Conservation (phyloP, 352 stramenopile genomes). For the Globisporangium megalacanthum region DNA sequence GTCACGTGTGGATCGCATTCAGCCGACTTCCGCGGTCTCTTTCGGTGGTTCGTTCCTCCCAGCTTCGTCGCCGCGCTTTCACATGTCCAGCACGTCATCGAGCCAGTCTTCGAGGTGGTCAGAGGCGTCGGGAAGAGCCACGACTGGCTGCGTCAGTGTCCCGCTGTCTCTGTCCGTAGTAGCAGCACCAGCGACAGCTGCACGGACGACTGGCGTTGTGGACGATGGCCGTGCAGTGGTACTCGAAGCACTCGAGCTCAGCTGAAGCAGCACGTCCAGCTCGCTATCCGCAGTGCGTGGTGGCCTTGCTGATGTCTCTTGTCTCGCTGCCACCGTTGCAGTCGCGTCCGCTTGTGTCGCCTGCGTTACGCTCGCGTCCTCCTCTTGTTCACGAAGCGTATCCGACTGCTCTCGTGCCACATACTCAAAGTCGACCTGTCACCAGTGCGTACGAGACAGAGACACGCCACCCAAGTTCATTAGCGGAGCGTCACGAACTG, state of each 20-base stretch:
- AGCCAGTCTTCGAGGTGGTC: conserved; percentile 68
- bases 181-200: not conserved
- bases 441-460: not conserved
- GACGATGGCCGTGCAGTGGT: not conserved
- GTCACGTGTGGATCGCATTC: too few relatives aligned
- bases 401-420: conserved; percentile 14
- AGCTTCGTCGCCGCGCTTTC: not conserved
- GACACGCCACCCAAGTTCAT: not conserved
- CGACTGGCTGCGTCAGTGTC: not conserved
- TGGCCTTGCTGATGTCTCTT: conserved; percentile 4
- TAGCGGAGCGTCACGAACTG: not conserved
- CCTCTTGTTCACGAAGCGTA: conserved; percentile 7
- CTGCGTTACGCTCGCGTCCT: conserved; percentile 2
- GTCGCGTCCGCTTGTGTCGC: not conserved
- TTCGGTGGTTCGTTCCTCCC: too few relatives aligned
- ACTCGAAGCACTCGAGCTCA: conserved; percentile 18
- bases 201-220: conserved; percentile 3
- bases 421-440: conserved; percentile 39
- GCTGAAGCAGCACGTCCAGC: conserved; percentile 37
- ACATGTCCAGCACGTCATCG: conserved; percentile 58
- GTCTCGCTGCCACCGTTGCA: not conserved
- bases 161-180: not conserved
- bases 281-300: conserved; percentile 15
- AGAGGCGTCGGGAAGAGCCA: conserved; percentile 1
- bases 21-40: too few relatives aligned